Conservation (phyloP, 495 filamentous ascomycete genomes). For the Aspergillus incahuasiensis region DNA sequence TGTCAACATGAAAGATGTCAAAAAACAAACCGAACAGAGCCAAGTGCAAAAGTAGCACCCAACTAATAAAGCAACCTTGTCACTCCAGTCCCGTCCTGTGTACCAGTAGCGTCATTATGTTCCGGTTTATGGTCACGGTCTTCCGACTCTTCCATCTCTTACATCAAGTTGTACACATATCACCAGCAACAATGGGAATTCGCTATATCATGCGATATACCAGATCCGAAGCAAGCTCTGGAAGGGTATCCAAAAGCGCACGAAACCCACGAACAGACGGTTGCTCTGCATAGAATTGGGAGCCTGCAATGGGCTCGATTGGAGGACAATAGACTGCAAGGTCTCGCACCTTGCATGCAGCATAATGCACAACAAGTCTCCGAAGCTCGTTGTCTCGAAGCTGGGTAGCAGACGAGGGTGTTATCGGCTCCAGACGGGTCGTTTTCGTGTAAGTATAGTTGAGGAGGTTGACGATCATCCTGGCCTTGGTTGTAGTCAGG, state of each 20-base stretch:
- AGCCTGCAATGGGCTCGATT: slow-evolving; percentile 25
- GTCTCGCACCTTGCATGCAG: slow-evolving; percentile 42
- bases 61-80: not conserved
- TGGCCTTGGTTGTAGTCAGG: slow-evolving; percentile 26
- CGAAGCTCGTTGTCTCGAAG: slow-evolving; percentile 44
- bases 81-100: not conserved
- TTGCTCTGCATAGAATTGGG: slow-evolving; percentile 21
- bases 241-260: slow-evolving; percentile 34
- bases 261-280: slow-evolving; percentile 30
- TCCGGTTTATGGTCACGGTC: not conserved
- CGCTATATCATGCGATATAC: slow-evolving; percentile 47
- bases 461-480: slow-evolving; percentile 39
- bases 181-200: not conserved
- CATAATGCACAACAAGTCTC: slow-evolving; percentile 40
- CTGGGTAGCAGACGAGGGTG: slow-evolving; percentile 39
- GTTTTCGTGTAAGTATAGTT: slow-evolving; percentile 42
- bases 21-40: not conserved
- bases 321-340: slow-evolving; percentile 35
- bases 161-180: not conserved
- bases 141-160: not conserved
- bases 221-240: slow-evolving; percentile 44
- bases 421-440: slow-evolving; percentile 40
- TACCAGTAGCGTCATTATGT: not conserved
- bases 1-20: not conserved
- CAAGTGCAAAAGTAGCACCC: not conserved